Percentiles rank a stretch among this genome's conserved stretches.
These are phyloP conservation scores for Hyphopichia wangnamkhiaoensis DNA, from an alignment of 1,139 yeast species.

Conservation along the genomic window DNA sequence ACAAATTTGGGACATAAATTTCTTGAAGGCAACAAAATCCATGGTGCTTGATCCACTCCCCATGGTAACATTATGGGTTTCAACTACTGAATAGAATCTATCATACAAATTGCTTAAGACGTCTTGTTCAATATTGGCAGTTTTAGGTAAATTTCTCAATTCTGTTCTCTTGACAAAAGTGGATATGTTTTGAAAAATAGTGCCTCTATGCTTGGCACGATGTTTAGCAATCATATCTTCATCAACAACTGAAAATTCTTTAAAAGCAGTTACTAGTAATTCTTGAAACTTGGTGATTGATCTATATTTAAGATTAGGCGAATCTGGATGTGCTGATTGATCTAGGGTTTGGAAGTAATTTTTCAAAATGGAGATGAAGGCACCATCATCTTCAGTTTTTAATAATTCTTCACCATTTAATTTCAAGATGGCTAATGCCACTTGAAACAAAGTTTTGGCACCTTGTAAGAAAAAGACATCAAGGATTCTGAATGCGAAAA, in stretches of 20 bases:
- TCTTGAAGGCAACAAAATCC: conserved; percentile 70
- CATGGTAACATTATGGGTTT: conserved; percentile 61
- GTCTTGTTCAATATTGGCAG: conserved; percentile 56
- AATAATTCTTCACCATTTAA: conserved; percentile 84
- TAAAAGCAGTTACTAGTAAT: conserved; percentile 85
- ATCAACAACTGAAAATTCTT: conserved; percentile 80
- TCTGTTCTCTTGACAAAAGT: conserved; percentile 91
- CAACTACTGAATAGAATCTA: conserved; percentile 77
- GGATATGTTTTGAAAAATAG: conserved; percentile 83
- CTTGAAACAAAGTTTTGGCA: conserved; percentile 85
- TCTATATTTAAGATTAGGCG: conserved; percentile 63
- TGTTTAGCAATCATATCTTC: conserved; percentile 72
- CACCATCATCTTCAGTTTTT: conserved; percentile 87
- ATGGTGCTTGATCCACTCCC: conserved; percentile 71
- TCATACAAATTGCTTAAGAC: conserved; percentile 78
- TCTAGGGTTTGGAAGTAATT: conserved; percentile 78
- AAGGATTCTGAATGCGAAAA: conserved; percentile 86
- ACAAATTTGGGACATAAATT: conserved; percentile 77
- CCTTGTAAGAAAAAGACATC: conserved; percentile 94
- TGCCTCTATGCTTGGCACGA: conserved; percentile 70
- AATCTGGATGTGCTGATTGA: conserved; percentile 76
- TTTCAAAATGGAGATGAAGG: conserved; percentile 81
- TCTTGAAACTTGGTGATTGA: conserved; percentile 86
- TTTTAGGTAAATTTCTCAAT: conserved; percentile 77
- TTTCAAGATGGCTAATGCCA: conserved; percentile 84